Conservation (phyloP, 257 asterid genomes). For the Leonotis leonurus region DNA sequence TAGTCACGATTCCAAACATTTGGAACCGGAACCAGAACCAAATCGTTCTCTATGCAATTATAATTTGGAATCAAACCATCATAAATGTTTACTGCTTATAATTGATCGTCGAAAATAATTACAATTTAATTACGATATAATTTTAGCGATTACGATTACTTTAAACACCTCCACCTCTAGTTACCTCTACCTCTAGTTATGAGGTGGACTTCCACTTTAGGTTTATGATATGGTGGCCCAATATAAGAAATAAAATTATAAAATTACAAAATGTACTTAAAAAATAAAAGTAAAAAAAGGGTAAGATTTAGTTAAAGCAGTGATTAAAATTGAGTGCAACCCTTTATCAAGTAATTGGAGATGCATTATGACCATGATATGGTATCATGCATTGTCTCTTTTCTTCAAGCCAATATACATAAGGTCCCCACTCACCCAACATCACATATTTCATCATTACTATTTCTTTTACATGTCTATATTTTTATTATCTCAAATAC, state of each 20-base stretch:
- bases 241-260: background rate
- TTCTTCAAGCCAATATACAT: constrained; percentile 19
- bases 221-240: constrained; percentile 25
- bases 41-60: too few species aligned
- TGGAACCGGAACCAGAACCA: too few species aligned
- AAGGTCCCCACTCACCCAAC: constrained; percentile 26
- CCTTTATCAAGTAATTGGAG: constrained; percentile 69
- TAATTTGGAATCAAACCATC: too few species aligned
- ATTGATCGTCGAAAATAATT: too few species aligned
- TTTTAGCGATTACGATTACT: too few species aligned
- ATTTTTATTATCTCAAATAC: too few species aligned
- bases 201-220: constrained; percentile 29
- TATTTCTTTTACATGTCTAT: too few species aligned
- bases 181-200: too few species aligned
- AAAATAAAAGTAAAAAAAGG: background rate
- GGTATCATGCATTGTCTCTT: constrained; percentile 71
- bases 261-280: background rate
- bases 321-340: constrained; percentile 50
- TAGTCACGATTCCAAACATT: too few species aligned
- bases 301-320: constrained; percentile 29
- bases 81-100: too few species aligned
- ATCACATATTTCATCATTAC: background rate
- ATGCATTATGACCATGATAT: constrained; percentile 56
- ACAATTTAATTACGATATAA: too few species aligned
- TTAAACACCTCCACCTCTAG: too few species aligned